phyloP scores from a whole-genome alignment of 73 alveolate genomes.

The Uronychia setigera region DNA sequence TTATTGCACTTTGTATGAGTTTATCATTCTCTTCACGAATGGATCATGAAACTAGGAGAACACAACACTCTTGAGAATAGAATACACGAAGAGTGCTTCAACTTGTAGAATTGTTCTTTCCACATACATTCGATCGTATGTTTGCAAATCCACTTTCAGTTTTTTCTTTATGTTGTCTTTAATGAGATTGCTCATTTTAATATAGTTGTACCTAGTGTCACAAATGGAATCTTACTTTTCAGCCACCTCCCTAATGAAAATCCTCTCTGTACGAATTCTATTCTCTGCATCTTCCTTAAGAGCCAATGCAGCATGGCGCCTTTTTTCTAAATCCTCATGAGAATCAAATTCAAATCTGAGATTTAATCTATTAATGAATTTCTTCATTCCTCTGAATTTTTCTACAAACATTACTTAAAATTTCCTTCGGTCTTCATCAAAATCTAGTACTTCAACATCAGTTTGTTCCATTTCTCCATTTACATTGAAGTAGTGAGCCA shows the following conservation, averaged over 20 bases:
- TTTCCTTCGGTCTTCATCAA: constrained; percentile 24
- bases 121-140: constrained; percentile 21
- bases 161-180: constrained; percentile 34
- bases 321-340: constrained; percentile 16
- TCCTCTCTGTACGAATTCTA: constrained; percentile 29
- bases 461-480: constrained; percentile 32
- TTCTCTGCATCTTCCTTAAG: constrained; percentile 32
- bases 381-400: constrained; percentile 6
- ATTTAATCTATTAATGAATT: constrained; percentile 35
- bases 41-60: constrained; percentile 42
- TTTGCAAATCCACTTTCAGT: constrained; percentile 15
- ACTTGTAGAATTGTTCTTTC: constrained; percentile 8
- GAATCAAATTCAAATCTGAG: constrained; percentile 34
- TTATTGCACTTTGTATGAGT: constrained; percentile 31
- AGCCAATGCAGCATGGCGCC: constrained; percentile 15
- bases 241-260: constrained; percentile 43
- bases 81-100: constrained; percentile 45
- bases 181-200: constrained; percentile 17
- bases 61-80: constrained; percentile 31
- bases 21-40: constrained; percentile 38
- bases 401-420: constrained; percentile 26
- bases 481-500: constrained; percentile 27
- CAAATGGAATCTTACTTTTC: constrained; percentile 16
- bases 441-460: constrained; percentile 33
- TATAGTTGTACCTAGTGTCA: constrained; percentile 14